These are phyloP conservation scores for Botrytis deweyae DNA, from an alignment of 2,329 filamentous ascomycete species.

Conservation along the genomic window DNA sequence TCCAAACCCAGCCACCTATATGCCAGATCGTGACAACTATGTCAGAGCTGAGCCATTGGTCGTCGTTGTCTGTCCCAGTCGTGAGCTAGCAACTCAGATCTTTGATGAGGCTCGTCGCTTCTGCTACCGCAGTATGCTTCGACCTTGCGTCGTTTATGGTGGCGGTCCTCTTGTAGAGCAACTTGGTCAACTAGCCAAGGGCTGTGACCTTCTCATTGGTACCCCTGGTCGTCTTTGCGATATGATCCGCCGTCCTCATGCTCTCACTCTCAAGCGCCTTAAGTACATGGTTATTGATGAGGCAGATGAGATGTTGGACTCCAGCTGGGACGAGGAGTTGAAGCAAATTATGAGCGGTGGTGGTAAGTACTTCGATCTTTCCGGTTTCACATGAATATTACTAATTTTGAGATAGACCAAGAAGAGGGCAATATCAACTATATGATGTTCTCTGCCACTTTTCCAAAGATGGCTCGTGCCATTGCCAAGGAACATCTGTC, in stretches of 20 bases:
- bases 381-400: conserved; percentile 3
- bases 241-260: conserved; percentile 70
- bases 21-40: conserved; percentile 45
- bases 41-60: conserved; percentile 84
- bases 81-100: conserved; percentile 90
- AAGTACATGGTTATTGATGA: conserved; percentile 87
- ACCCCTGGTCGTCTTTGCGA: conserved; percentile 85
- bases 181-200: conserved; percentile 69
- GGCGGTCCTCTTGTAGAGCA: conserved; percentile 73
- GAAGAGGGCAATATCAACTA: conserved; percentile 68
- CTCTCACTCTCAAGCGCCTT: conserved; percentile 72
- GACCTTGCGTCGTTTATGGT: conserved; percentile 86
- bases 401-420: conserved; percentile 56
- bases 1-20: conserved; percentile 61
- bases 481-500: conserved; percentile 76
- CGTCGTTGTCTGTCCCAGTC: conserved; percentile 79
- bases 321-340: conserved; percentile 77
- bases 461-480: conserved; percentile 75
- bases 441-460: conserved; percentile 93
- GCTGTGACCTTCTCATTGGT: conserved; percentile 85
- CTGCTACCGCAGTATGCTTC: conserved; percentile 92
- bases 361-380: conserved; percentile 55
- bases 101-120: conserved; percentile 92
- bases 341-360: conserved; percentile 74
- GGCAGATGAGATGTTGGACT: conserved; percentile 85